Evolutionary conservation across 2,329 filamentous ascomycete species (phyloP).

Genomic region (Penicillium sp.): DNA sequence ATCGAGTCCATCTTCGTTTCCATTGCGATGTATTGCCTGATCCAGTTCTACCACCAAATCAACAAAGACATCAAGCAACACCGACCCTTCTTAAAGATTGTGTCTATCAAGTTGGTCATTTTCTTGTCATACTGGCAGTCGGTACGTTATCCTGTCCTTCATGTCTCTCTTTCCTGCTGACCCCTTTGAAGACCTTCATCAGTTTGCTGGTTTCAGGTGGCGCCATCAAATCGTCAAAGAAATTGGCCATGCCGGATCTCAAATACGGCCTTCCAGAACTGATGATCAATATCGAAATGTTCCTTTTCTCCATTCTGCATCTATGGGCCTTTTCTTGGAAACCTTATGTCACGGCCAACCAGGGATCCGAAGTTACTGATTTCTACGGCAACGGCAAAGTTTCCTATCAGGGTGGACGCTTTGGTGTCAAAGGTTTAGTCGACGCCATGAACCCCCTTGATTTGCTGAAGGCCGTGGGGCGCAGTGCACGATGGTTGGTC

Average conservation of each 20-base stretch:
- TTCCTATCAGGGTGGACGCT: conserved; percentile 61
- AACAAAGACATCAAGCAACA: conserved; percentile 66
- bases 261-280: conserved; percentile 76
- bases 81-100: conserved; percentile 72
- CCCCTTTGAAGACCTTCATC: conserved; percentile 50
- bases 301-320: conserved; percentile 72
- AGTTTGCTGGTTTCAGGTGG: conserved; percentile 61
- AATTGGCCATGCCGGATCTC: conserved; percentile 69
- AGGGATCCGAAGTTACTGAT: conserved; percentile 45
- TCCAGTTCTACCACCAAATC: conserved; percentile 82
- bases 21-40: conserved; percentile 82
- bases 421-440: conserved; percentile 63
- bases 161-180: conserved; percentile 3
- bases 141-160: conserved; percentile 32
- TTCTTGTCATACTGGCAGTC: conserved; percentile 89
- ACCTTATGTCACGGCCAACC: conserved; percentile 58
- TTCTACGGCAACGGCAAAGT: conserved; percentile 47
- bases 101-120: conserved; percentile 86
- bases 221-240: conserved; percentile 60
- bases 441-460: conserved; percentile 81
- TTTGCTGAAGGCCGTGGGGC: conserved; percentile 72
- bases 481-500: conserved; percentile 77
- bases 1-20: conserved; percentile 71
- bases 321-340: conserved; percentile 78
- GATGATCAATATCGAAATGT: conserved; percentile 81